These are phyloP conservation scores for Furcasterigmium sp. DNA, from an alignment of 2,329 filamentous ascomycete species.

Conservation along the genomic window DNA sequence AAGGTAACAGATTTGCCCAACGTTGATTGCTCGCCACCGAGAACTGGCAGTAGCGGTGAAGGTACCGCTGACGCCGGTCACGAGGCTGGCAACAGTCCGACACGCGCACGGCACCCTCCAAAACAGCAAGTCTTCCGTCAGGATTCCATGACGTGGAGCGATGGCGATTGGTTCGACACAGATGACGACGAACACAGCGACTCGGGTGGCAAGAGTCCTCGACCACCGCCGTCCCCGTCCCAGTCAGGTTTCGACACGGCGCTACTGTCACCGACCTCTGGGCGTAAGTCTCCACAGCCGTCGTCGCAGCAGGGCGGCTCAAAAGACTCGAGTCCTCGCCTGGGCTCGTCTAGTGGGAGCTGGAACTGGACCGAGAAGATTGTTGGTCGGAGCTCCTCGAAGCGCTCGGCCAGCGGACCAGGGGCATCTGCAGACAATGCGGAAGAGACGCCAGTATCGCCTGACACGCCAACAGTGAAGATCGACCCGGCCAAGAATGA, in stretches of 20 bases:
- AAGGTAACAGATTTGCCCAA: slow-evolving; percentile 38
- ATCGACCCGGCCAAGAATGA: neutral
- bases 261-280: neutral
- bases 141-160: slow-evolving; percentile 62
- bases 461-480: neutral
- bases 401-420: slow-evolving; percentile 8
- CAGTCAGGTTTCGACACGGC: neutral
- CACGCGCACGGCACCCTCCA: slow-evolving; percentile 3
- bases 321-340: too few relatives aligned
- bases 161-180: slow-evolving; percentile 57
- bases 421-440: neutral
- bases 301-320: slow-evolving; percentile 11
- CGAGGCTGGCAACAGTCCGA: neutral
- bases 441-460: neutral
- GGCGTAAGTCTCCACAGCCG: slow-evolving; percentile 1
- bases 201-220: slow-evolving; percentile 9
- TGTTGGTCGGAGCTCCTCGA: slow-evolving; percentile 29
- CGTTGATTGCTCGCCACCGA: slow-evolving; percentile 6
- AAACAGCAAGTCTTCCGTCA: slow-evolving; percentile 8
- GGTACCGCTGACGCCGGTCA: neutral
- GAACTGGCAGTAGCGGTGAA: slow-evolving; percentile 4
- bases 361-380: slow-evolving; percentile 54
- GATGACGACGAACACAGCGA: slow-evolving; percentile 34
- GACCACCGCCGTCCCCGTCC: neutral
- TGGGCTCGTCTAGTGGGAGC: slow-evolving; percentile 12